Evolutionary conservation across 2,329 filamentous ascomycete genomes (phyloP).

Genomic region (Colletotrichum lupini): DNA sequence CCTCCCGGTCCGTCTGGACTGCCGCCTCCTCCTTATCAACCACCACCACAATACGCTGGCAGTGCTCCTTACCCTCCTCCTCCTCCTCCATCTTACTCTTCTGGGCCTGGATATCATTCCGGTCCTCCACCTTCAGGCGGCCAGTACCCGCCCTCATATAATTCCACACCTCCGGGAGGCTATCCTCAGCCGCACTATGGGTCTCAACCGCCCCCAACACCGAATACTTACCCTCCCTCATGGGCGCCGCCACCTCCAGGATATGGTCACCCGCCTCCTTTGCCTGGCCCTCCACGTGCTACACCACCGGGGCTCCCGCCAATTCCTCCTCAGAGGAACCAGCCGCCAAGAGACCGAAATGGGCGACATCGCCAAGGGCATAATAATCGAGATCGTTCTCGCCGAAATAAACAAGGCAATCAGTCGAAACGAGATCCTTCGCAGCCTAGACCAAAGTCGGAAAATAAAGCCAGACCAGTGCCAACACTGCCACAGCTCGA

Average conservation of each 20-base stretch:
- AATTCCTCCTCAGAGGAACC: constrained; percentile 38
- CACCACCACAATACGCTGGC: constrained; percentile 21
- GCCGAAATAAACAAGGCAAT: constrained; percentile 42
- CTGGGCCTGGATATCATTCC: constrained; percentile 18
- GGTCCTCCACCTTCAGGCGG: constrained; percentile 6
- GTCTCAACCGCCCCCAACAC: constrained; percentile 6
- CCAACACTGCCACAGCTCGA: neutral
- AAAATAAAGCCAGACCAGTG: constrained; percentile 4
- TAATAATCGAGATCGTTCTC: constrained; percentile 40
- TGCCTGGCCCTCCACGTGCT: constrained; percentile 9
- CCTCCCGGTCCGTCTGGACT: constrained; percentile 36
- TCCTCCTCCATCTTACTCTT: constrained; percentile 14
- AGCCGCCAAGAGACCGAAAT: constrained; percentile 46
- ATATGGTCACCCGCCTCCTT: constrained; percentile 10
- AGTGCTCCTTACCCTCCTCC: constrained; percentile 10
- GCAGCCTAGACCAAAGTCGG: constrained; percentile 12
- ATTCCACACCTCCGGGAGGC: neutral
- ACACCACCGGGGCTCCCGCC: constrained; percentile 7
- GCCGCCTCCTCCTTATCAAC: constrained; percentile 34
- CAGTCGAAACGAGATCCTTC: constrained; percentile 31
- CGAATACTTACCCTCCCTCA: neutral
- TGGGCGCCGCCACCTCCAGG: constrained; percentile 9
- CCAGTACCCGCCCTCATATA: constrained; percentile 11
- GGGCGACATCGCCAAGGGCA: constrained; percentile 44
- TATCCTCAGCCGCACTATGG: constrained; percentile 18